A percentile compares a stretch with the other conserved stretches of the same genome.
These are phyloP conservation scores for Immersiella caudata DNA, from an alignment of 495 filamentous ascomycete species.

Conservation along the genomic window DNA sequence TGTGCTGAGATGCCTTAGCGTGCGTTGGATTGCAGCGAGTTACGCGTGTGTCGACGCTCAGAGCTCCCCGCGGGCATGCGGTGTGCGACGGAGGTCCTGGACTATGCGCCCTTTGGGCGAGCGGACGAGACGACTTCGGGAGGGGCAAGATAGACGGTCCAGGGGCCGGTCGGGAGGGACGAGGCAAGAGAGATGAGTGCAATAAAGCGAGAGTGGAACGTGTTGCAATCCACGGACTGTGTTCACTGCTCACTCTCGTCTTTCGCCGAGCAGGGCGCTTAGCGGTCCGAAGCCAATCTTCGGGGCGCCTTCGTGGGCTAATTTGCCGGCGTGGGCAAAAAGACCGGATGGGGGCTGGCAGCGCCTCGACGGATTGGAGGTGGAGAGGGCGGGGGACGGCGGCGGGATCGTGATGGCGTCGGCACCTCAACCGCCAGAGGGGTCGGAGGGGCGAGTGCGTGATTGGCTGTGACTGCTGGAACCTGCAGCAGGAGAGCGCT, in stretches of 20 bases:
- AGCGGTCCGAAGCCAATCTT: constrained; percentile 11
- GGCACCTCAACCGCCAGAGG: constrained; percentile 37
- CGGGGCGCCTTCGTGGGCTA: constrained; percentile 18
- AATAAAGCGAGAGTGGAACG: constrained; percentile 5
- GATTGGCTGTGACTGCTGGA: constrained; percentile 35
- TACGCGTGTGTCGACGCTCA: constrained; percentile 23
- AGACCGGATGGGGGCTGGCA: constrained; percentile 14
- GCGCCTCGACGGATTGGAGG: constrained; percentile 17
- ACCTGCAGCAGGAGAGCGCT: constrained; percentile 40
- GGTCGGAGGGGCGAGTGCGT: constrained; percentile 12
- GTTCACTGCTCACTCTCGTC: neutral
- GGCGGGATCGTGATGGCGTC: constrained; percentile 34
- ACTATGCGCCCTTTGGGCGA: neutral
- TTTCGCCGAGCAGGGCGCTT: constrained; percentile 12
- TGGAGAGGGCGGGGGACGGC: constrained; percentile 18
- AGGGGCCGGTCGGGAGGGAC: neutral
- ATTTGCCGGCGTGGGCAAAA: constrained; percentile 30
- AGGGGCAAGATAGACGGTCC: constrained; percentile 3
- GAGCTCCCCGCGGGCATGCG: constrained; percentile 19
- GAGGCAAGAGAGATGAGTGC: constrained; percentile 8
- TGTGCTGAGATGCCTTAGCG: constrained; percentile 43
- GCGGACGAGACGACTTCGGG: constrained; percentile 10
- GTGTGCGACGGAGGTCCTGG: constrained; percentile 8
- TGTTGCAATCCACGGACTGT: neutral
- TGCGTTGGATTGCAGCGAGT: constrained; percentile 36